These are phyloP conservation scores for Pleurotus cornucopiae DNA, from an alignment of 768 basidiomycete genomes.

Conservation along the genomic window DNA sequence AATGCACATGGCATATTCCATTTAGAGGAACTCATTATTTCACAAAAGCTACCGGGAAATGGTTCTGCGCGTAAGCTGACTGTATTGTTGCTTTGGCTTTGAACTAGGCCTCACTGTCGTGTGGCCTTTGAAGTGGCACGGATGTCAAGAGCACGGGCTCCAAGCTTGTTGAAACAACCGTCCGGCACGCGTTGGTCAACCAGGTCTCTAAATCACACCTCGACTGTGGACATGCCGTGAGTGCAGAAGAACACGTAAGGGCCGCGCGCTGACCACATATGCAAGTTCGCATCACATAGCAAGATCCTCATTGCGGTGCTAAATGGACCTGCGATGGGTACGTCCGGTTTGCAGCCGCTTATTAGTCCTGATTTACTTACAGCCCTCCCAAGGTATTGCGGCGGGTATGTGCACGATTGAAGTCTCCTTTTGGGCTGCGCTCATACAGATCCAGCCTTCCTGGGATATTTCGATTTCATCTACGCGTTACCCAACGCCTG, in stretches of 20 bases:
- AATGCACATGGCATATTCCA: not conserved
- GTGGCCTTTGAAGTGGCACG: constrained; percentile 43
- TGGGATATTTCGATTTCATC: constrained; percentile 76
- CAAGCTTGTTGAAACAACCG: constrained; percentile 12
- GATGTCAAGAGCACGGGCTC: constrained; percentile 37
- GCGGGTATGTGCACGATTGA: constrained; percentile 38
- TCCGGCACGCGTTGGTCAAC: constrained; percentile 45
- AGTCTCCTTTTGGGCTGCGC: not conserved
- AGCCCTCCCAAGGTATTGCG: constrained; percentile 47
- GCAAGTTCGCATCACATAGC: constrained; percentile 60
- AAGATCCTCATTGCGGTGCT: constrained; percentile 70
- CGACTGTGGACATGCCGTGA: constrained; percentile 62
- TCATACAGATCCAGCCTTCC: constrained; percentile 39
- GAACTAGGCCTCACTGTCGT: not conserved
- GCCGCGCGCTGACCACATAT: not conserved
- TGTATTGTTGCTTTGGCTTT: not conserved
- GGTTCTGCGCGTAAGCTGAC: constrained; percentile 67
- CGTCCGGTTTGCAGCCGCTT: constrained; percentile 7
- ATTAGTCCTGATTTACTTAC: not conserved
- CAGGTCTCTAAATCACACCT: constrained; percentile 47
- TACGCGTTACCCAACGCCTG: constrained; percentile 59
- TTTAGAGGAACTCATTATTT: not conserved
- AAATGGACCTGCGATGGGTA: constrained; percentile 77
- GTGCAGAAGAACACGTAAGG: constrained; percentile 11
- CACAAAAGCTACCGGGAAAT: constrained; percentile 52